Evolutionary conservation across 2,329 filamentous ascomycete species (phyloP), one percentile per base, ranked within the genome.

Genomic region (Fusarium marasasianum): DNA sequence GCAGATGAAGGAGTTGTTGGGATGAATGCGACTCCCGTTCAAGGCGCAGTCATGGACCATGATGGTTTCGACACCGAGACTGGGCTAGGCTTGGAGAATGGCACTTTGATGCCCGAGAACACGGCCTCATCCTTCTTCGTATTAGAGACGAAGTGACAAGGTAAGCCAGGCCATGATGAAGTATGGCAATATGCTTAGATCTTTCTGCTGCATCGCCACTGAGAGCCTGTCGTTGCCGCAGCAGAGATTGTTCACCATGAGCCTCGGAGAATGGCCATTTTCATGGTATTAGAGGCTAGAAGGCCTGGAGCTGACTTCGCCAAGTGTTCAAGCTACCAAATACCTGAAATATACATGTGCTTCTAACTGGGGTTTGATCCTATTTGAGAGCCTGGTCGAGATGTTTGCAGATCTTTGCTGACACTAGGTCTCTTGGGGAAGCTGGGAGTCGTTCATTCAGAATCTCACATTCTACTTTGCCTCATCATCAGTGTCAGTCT

Each of bases 381-480:
- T 29, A 67, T 43, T 47, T 47, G 48, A 48, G 26, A 38, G 20
- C 45, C n/a, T 43, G 66, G 41, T 35, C 24, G 14, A 24, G 26
- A 40, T 15, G n/a, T 35, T 50, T 59, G 64, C 31, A 58, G 62
- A 59, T 66, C 33, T 22, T 29, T 41, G 40, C 38, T 29, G 29
- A 20, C 29, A 31, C 48, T 62, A 69, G 37, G n/a, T 55, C 56
- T 50, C 6, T 69, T 63, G 26, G 24, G 44, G 66, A 57, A 69
- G 51, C 31, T 57, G 44, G 37, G 10, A 13, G 20, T 45, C 33
- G 22, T 48, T 38, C 35, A 29, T 22, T 24, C 20, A 6, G 38
- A 44, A 18, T 51, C 18, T 41, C n/a, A 47, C 20, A 14, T n/a
- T n/a, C 22, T 47, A 51, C 29, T 44, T 29, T 44, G 24, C 37